Conservation (phyloP, 495 filamentous ascomycete genomes). For the Thozetella sp. region DNA sequence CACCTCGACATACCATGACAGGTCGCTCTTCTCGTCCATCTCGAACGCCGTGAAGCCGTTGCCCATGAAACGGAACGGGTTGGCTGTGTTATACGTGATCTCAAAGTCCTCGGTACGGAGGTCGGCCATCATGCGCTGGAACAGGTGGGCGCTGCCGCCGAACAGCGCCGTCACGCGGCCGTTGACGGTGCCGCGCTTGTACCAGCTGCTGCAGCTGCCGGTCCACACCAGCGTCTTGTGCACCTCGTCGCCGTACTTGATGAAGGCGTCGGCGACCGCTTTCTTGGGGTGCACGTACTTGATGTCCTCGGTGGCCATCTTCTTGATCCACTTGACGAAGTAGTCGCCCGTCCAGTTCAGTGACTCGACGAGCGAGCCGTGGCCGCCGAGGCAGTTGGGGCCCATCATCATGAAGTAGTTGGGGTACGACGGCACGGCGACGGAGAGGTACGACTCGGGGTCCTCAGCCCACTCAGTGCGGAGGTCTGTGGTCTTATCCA, state of each 20-base stretch:
- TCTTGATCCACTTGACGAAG: constrained; percentile 45
- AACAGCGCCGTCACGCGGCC: constrained; percentile 48
- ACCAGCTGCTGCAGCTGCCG: constrained; percentile 48
- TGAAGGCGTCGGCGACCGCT: constrained; percentile 40
- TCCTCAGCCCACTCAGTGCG: constrained; percentile 48
- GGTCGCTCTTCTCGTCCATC: constrained; percentile 25
- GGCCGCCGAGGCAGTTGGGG: constrained; percentile 25
- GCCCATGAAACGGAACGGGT: constrained; percentile 52
- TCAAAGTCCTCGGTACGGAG: constrained; percentile 54
- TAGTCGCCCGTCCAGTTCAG: constrained; percentile 24
- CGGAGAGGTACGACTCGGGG: constrained; percentile 53
- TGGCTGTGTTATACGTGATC: constrained; percentile 40
- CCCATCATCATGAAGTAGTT: constrained; percentile 53
- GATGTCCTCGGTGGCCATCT: constrained; percentile 48
- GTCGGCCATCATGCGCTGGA: constrained; percentile 48
- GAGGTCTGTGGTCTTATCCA: constrained; percentile 42
- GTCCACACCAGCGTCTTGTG: constrained; percentile 49
- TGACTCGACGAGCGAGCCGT: constrained; percentile 22
- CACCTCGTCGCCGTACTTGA: constrained; percentile 39
- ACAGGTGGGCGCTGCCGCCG: constrained; percentile 48
- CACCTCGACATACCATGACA: constrained; percentile 24
- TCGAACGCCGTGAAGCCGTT: constrained; percentile 42
- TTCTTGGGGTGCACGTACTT: constrained; percentile 41
- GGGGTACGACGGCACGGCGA: constrained; percentile 56
- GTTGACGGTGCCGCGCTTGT: constrained; percentile 40